phyloP scores from a whole-genome alignment of 148 eudicot genomes.

The Silene conica region DNA sequence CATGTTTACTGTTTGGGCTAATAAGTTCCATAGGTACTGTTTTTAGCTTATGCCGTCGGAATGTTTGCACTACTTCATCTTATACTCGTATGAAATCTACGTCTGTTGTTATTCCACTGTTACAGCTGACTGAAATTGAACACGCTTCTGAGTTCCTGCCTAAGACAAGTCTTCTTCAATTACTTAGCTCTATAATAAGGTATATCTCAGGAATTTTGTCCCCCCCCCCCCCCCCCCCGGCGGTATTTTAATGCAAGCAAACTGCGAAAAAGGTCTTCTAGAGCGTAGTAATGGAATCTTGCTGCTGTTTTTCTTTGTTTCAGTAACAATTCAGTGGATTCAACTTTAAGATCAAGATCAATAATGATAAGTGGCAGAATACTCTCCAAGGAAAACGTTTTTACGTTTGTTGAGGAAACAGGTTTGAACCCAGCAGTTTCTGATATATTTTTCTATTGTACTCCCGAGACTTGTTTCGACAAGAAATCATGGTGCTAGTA shows the following conservation, averaged over 20 bases:
- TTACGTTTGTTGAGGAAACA: constrained; percentile 43
- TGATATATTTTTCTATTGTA: not conserved
- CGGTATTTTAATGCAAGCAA: not conserved
- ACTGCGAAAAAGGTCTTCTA: not conserved
- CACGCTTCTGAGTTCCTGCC: constrained; percentile 73
- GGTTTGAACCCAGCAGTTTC: constrained; percentile 37
- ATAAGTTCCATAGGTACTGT: too few relatives aligned
- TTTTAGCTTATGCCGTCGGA: too few relatives aligned
- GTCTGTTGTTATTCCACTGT: constrained; percentile 14
- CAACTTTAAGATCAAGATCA: constrained; percentile 78
- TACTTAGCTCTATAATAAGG: constrained; percentile 75
- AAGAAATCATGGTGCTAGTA: not conserved
- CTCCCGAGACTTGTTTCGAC: not conserved
- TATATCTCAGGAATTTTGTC: constrained; percentile 16
- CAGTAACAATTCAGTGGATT: constrained; percentile 54
- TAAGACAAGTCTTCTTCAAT: constrained; percentile 60
- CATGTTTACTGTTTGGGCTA: too few relatives aligned
- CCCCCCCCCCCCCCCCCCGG: not conserved
- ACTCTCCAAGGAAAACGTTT: constrained; percentile 62
- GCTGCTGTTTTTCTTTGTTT: constrained; percentile 2
- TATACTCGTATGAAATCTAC: not conserved
- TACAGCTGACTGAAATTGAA: constrained; percentile 68
- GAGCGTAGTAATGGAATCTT: not conserved
- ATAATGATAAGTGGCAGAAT: constrained; percentile 87
- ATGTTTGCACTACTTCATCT: not conserved